These are phyloP conservation scores for Phymatotrichopsis omnivora DNA, from an alignment of 2,329 filamentous ascomycete genomes.

Conservation along the genomic window DNA sequence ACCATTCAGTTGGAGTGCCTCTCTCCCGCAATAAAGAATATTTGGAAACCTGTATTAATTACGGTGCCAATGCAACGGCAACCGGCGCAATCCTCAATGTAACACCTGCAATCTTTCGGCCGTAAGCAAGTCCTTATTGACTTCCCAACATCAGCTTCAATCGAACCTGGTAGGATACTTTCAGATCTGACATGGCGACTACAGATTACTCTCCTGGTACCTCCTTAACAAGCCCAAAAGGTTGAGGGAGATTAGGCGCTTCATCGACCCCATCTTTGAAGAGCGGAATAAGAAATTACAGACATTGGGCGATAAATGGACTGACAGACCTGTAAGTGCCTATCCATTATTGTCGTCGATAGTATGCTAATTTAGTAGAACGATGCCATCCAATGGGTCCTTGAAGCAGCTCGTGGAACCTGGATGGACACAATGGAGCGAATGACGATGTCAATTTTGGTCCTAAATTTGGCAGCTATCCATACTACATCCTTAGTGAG, in stretches of 20 bases:
- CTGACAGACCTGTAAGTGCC: slow-evolving; percentile 17
- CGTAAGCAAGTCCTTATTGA: neutral
- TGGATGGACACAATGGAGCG: neutral
- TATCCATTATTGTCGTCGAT: slow-evolving; percentile 1
- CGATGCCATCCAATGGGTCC: slow-evolving; percentile 21
- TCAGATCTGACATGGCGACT: too few relatives aligned
- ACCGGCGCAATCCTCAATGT: slow-evolving; percentile 19
- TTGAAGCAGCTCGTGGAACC: slow-evolving; percentile 8
- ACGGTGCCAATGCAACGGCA: slow-evolving; percentile 10
- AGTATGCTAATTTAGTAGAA: too few relatives aligned
- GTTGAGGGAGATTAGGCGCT: slow-evolving; percentile 10
- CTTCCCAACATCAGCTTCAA: too few relatives aligned
- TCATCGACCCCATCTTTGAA: slow-evolving; percentile 24
- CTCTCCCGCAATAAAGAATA: slow-evolving; percentile 26
- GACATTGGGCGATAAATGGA: slow-evolving; percentile 26
- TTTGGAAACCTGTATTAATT: slow-evolving; percentile 18
- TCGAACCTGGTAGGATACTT: slow-evolving; percentile 5
- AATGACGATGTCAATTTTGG: slow-evolving; percentile 10
- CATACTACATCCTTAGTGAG: slow-evolving; percentile 15
- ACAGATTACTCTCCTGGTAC: slow-evolving; percentile 20
- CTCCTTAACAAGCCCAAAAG: slow-evolving; percentile 9
- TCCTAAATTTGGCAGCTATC: slow-evolving; percentile 18
- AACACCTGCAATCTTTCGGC: slow-evolving; percentile 12
- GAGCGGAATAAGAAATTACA: slow-evolving; percentile 28
- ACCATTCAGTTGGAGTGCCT: slow-evolving; percentile 23